Conservation (phyloP, 108 stramenopile species). For the Mediolabrus comicus region DNA sequence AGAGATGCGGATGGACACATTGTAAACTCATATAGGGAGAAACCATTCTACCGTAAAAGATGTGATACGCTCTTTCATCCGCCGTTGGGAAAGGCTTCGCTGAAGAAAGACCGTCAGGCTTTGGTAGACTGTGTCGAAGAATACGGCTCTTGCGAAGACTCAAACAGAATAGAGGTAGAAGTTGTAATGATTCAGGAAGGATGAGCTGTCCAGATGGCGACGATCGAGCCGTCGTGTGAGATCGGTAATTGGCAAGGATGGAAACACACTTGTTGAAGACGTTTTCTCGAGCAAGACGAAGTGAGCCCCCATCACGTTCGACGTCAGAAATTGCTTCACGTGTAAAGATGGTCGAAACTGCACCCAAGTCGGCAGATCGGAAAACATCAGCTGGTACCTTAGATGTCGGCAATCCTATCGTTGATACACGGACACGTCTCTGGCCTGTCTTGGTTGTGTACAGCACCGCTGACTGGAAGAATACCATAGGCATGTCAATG, state of each 20-base stretch:
- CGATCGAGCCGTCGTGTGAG: constrained; percentile 55
- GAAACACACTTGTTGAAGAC: constrained; percentile 52
- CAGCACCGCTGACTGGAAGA: constrained; percentile 75
- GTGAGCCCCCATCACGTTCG: constrained; percentile 27
- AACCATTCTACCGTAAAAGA: constrained; percentile 51
- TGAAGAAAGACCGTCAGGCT: constrained; percentile 5
- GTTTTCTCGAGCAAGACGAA: constrained; percentile 48
- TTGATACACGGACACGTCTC: constrained; percentile 81
- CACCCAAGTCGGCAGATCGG: constrained; percentile 59
- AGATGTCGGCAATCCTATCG: constrained; percentile 62
- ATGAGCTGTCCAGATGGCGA: constrained; percentile 79
- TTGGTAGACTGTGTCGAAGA: constrained; percentile 51
- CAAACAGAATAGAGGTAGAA: constrained; percentile 87
- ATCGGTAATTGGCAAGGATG: constrained; percentile 75
- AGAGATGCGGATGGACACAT: constrained; percentile 61
- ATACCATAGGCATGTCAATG: constrained; percentile 48
- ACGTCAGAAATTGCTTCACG: constrained; percentile 52
- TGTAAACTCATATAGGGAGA: constrained; percentile 56
- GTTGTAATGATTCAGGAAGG: constrained; percentile 85
- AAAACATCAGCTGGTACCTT: constrained; percentile 49
- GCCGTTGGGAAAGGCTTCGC: constrained; percentile 56
- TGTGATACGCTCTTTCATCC: constrained; percentile 74
- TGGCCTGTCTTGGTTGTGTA: constrained; percentile 73
- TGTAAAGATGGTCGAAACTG: constrained; percentile 51
- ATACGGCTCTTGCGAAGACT: constrained; percentile 65